Evolutionary conservation across 257 asterid species (phyloP).

Genomic region (Solanum sparsipilum): DNA sequence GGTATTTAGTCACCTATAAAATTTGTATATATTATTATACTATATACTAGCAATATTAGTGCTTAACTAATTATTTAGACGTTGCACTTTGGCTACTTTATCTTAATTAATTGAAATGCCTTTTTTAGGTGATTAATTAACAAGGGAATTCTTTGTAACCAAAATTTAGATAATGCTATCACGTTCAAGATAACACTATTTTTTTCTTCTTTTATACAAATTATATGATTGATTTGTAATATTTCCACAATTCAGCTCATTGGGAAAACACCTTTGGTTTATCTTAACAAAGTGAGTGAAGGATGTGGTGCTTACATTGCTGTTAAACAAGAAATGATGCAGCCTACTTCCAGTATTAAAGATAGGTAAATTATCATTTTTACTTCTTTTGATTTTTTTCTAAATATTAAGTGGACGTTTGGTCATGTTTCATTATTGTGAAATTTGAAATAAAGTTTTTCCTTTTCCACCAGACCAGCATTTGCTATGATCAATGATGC

Average conservation of each 20-base stretch:
- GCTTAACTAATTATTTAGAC: neutral
- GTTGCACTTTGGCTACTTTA: no score
- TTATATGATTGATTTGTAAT: neutral
- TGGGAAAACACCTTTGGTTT: conserved; percentile 3
- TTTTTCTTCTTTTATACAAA: neutral
- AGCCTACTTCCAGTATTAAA: neutral
- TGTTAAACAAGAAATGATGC: conserved; percentile 2
- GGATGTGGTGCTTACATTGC: conserved; percentile 7
- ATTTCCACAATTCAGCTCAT: neutral
- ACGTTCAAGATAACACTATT: no score
- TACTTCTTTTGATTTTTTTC: neutral
- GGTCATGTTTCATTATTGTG: neutral
- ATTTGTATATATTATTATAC: no score
- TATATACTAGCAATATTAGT: neutral
- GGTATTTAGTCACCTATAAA: neutral
- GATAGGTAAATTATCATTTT: neutral
- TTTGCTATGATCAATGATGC: conserved; percentile 49
- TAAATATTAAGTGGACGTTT: neutral
- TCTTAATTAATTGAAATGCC: no score
- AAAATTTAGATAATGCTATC: no score
- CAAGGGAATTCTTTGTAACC: no score
- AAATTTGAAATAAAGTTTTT: neutral
- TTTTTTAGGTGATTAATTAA: no score
- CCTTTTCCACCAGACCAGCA: conserved; percentile 24
- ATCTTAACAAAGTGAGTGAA: conserved; percentile 1